Percentiles rank a stretch among this genome's conserved stretches.
Evolutionary conservation across 345 rosid species (phyloP).

Genomic region (Salix udensis): DNA sequence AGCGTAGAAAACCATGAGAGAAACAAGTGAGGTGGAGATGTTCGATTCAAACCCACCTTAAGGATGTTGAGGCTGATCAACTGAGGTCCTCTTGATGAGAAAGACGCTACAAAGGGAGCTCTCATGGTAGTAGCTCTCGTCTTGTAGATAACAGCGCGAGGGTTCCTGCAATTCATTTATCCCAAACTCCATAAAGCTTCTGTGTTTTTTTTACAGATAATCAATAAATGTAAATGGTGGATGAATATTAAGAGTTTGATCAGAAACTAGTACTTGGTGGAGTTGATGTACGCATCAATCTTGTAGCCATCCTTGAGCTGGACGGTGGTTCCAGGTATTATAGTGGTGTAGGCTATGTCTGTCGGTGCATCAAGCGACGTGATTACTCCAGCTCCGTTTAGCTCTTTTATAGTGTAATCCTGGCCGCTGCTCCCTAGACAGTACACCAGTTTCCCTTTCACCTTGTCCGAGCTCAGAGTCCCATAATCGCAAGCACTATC

Average conservation of each 20-base stretch:
- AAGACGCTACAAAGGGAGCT: slow-evolving; percentile 62
- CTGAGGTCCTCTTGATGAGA: slow-evolving; percentile 89
- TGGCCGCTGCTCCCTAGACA: slow-evolving; percentile 46
- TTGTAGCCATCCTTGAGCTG: slow-evolving; percentile 32
- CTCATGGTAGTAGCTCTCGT: slow-evolving; percentile 32
- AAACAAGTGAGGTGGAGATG: not conserved
- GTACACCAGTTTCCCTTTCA: slow-evolving; percentile 63
- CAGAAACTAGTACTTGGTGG: slow-evolving; percentile 49
- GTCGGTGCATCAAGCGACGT: slow-evolving; percentile 17
- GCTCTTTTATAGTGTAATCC: slow-evolving; percentile 37
- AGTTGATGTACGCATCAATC: slow-evolving; percentile 62
- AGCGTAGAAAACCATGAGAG: not conserved
- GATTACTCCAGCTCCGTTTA: slow-evolving; percentile 59
- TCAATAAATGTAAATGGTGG: not conserved
- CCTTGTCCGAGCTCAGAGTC: slow-evolving; percentile 48
- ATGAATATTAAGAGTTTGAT: not conserved
- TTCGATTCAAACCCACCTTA: slow-evolving; percentile 40
- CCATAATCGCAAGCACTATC: slow-evolving; percentile 57
- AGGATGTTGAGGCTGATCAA: slow-evolving; percentile 49
- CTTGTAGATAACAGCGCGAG: slow-evolving; percentile 54
- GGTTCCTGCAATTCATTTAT: slow-evolving; percentile 35
- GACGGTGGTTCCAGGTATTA: slow-evolving; percentile 43
- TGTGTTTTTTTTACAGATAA: not conserved
- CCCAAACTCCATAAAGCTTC: not conserved
- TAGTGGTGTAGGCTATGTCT: slow-evolving; percentile 37